phyloP scores from a whole-genome alignment of 2,329 filamentous ascomycete species.

The Alternaria hordeiaustralica region DNA sequence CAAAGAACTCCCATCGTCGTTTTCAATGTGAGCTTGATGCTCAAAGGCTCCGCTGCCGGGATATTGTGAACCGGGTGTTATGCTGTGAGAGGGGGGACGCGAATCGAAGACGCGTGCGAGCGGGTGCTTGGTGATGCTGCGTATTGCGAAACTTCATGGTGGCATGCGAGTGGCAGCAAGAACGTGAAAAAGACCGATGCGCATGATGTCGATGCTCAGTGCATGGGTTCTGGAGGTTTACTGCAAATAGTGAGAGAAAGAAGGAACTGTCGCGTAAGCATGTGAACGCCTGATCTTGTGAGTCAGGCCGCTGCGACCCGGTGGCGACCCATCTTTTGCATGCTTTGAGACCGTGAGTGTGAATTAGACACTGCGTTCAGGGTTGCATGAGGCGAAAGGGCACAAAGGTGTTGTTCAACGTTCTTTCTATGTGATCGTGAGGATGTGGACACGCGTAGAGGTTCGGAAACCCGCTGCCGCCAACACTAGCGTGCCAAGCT shows the following conservation, averaged over 20 bases:
- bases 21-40: background rate
- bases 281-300: background rate
- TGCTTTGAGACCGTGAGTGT: background rate
- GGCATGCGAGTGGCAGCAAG: background rate
- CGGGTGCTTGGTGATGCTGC: background rate
- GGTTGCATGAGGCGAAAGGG: background rate
- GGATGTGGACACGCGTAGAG: background rate
- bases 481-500: background rate
- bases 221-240: accelerated
- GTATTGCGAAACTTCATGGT: background rate
- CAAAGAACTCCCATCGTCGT: background rate
- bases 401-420: no score
- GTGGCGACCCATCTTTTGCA: accelerated
- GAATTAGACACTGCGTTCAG: accelerated
- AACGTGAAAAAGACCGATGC: background rate
- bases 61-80: no score
- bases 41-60: background rate
- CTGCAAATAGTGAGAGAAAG: background rate
- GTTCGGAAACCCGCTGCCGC: background rate
- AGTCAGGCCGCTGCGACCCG: background rate
- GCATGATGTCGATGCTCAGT: background rate
- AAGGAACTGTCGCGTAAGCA: background rate
- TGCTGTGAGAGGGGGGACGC: no score
- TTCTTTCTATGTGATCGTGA: background rate
- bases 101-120: background rate